A percentile compares a stretch with the other conserved stretches of the same genome.
These are phyloP conservation scores for Termitomyces sp. DNA, from an alignment of 768 basidiomycete species.

Conservation along the genomic window DNA sequence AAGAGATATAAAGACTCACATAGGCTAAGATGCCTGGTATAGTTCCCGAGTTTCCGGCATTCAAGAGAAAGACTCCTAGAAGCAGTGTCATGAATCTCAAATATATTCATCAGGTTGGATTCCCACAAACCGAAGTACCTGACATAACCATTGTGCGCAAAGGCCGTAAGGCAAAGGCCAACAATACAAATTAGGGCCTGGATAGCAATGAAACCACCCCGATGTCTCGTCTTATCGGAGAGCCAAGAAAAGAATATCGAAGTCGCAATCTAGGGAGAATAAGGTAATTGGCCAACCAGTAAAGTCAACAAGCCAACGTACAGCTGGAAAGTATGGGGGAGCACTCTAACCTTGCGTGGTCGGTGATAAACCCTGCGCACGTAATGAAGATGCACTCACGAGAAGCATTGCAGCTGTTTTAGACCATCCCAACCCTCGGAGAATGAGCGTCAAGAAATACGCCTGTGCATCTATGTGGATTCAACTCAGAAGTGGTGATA, in stretches of 20 bases:
- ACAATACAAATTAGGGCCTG: slow-evolving; percentile 31
- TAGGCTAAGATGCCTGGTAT: slow-evolving; percentile 41
- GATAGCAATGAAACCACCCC: slow-evolving; percentile 34
- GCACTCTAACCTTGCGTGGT: slow-evolving; percentile 27
- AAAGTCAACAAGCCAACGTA: slow-evolving; percentile 15
- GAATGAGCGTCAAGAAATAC: slow-evolving; percentile 42
- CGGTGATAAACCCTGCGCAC: background rate
- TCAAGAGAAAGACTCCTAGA: slow-evolving; percentile 37
- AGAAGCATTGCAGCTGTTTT: slow-evolving; percentile 32
- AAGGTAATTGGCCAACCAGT: background rate
- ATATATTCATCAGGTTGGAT: slow-evolving; percentile 15
- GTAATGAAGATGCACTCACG: slow-evolving; percentile 18
- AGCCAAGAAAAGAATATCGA: slow-evolving; percentile 41
- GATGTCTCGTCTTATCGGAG: slow-evolving; percentile 37
- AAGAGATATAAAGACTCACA: slow-evolving; percentile 17
- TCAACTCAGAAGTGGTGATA: background rate
- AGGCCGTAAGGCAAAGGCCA: slow-evolving; percentile 18
- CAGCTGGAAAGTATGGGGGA: slow-evolving; percentile 40
- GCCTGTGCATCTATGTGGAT: slow-evolving; percentile 29
- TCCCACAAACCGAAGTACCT: slow-evolving; percentile 24
- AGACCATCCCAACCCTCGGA: slow-evolving; percentile 40
- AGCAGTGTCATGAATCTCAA: background rate
- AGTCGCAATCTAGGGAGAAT: slow-evolving; percentile 24
- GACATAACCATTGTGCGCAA: slow-evolving; percentile 2
- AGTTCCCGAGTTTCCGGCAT: slow-evolving; percentile 36